Base-by-base conservation (phyloP, 371 early-diverging fungal genomes). In the Zychaea mexicana region DNA sequence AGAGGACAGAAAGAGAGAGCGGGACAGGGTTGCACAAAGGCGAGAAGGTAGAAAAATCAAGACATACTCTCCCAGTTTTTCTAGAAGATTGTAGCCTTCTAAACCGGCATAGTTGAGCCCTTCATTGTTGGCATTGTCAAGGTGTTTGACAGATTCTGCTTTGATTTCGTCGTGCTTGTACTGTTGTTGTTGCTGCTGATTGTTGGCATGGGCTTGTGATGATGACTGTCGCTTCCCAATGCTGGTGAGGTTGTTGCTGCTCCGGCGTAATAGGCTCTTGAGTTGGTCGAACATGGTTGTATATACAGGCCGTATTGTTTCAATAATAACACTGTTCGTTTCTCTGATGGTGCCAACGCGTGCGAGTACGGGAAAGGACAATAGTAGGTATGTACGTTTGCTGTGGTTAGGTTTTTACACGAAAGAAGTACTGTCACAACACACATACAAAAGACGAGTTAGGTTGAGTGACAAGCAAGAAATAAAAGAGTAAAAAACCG, bases 21-120 rank as follows among this genome's bases (percentile, higher is more conserved):
- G n/a, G n/a, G n/a, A 15, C 54, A 9, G 19, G 27, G 17, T 60
- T 17, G 26, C 26, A 33, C 24, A 52, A 53, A 47, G 30, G n/a
- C 30, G 13, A 22, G 5, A 26, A 36, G 24, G 8, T 17, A 31
- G 6, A 21, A 19, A 54, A 8, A 22, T 17, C 7, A 17, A 57
- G 26, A 82, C 85, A 72, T 81, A 85, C 88, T 87, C 88, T 57
- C 88, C 88, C 72, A 87, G 79, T 56, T 84, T 85, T 22, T 71
- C 68, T 19, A 85, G 30, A 24, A 86, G 65, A 26, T 61, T 60
- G 63, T 75, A 86, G 17, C 73, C 66, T 28, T 83, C 81, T 12
- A 86, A 22, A 10, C 65, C 69, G 4, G 22, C 32, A 28, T 64
- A 64, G 10, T 45, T 42, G 5, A 64, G 64, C 24, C 64, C 24